phyloP scores from a whole-genome alignment of 768 basidiomycete genomes.

The Zangia roseola region DNA sequence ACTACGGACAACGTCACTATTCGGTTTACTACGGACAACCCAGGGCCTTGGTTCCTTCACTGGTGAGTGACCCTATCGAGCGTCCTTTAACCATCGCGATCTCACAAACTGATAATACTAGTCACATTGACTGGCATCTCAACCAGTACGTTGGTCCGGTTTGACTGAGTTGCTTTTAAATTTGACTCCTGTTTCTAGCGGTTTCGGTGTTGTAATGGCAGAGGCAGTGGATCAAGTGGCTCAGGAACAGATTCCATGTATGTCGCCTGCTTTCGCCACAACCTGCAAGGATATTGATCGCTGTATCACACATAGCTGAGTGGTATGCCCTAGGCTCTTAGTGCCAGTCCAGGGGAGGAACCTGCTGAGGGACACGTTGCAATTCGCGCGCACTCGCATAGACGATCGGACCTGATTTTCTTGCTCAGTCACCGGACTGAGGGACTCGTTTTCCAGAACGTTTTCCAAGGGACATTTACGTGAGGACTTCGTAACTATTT shows the following conservation, averaged over 20 bases:
- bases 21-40: conserved; percentile 63
- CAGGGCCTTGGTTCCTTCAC: conserved; percentile 60
- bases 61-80: conserved; percentile 24
- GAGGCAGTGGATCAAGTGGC: conserved; percentile 15
- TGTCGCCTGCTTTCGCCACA: not conserved
- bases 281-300: not conserved
- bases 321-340: conserved; percentile 21
- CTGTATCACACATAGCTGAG: conserved; percentile 7
- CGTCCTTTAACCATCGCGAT: not conserved
- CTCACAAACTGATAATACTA: conserved; percentile 3
- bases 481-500: too few relatives aligned
- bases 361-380: not conserved
- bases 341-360: not conserved
- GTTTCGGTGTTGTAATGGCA: conserved; percentile 32
- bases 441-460: not conserved
- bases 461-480: too few relatives aligned
- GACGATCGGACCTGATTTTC: not conserved
- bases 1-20: conserved; percentile 49
- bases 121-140: conserved; percentile 34
- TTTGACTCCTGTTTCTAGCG: conserved; percentile 13
- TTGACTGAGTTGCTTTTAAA: not conserved
- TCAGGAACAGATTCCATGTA: conserved; percentile 21
- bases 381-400: not conserved
- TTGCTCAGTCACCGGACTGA: not conserved
- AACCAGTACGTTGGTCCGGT: conserved; percentile 15